Percentiles rank a stretch among this genome's conserved stretches.
These are phyloP conservation scores for Ustilago sp. DNA, from an alignment of 1,284 basidiomycete genomes.

Conservation along the genomic window DNA sequence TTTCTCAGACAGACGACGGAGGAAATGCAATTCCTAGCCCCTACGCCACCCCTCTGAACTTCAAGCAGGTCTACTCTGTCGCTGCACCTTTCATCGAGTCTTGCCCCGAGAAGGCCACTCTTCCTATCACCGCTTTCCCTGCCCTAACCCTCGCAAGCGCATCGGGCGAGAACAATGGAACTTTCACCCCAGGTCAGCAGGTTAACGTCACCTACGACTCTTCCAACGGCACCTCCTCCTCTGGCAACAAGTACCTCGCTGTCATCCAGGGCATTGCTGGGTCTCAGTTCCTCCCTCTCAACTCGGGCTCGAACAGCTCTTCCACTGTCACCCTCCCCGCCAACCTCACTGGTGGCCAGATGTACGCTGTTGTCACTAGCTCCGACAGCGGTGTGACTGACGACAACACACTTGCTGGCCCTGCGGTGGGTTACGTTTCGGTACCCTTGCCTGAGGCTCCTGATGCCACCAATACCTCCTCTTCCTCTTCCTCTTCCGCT, in stretches of 20 bases:
- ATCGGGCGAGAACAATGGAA: slow-evolving; percentile 23
- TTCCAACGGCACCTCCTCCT: slow-evolving; percentile 15
- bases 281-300: slow-evolving; percentile 29
- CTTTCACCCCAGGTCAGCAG: slow-evolving; percentile 48
- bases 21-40: slow-evolving; percentile 39
- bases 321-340: slow-evolving; percentile 31
- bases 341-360: slow-evolving; percentile 53
- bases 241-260: slow-evolving; percentile 30
- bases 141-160: slow-evolving; percentile 17
- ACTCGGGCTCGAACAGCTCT: slow-evolving; percentile 11
- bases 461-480: slow-evolving; percentile 24
- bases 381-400: slow-evolving; percentile 36
- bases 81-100: slow-evolving; percentile 59
- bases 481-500: slow-evolving; percentile 8
- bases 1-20: slow-evolving; percentile 52
- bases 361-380: slow-evolving; percentile 50
- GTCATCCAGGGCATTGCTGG: slow-evolving; percentile 40
- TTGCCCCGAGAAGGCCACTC: slow-evolving; percentile 31
- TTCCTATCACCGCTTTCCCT: slow-evolving; percentile 49
- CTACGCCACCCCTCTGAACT: slow-evolving; percentile 56
- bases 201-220: slow-evolving; percentile 36
- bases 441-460: slow-evolving; percentile 47
- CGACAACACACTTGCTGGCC: slow-evolving; percentile 53
- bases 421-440: slow-evolving; percentile 41
- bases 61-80: slow-evolving; percentile 62